Base-by-base conservation (phyloP, 1,284 basidiomycete species). In the Retiboletus flavoniger region DNA sequence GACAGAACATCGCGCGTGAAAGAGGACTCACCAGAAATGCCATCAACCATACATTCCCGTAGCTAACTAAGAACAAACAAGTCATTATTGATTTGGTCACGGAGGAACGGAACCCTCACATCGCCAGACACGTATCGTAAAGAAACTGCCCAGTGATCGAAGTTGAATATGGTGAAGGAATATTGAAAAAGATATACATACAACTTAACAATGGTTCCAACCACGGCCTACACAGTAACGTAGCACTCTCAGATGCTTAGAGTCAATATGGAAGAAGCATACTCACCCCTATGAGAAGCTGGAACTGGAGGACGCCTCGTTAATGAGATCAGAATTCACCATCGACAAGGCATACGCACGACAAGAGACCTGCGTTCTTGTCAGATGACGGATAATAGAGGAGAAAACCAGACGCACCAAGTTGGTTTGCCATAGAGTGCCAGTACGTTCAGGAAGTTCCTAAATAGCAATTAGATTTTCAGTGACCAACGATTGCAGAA, bases 81-180 rank as follows among this genome's bases (percentile, higher is more conserved):
- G 54, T 55, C 28, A 58, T 39, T 10, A 24, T 38, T 26, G 19
- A 29, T 49, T 24, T 44, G 7, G 16, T 26, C 4, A 17, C 7
- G 6, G 14, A 54, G 2, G 17, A 39, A 46, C 35, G 42, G 7
- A 42, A 32, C 6, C 38, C 83, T 68, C 64, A 89, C 85, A 89
- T 71, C 85, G 72, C 83, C 84, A 88, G 46, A 89, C 84, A 34
- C 86, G 79, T 60, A 85, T 68, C 1, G 75, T 79, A 56, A 87
- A 88, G 55, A 79, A 79, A 28, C 85, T 87, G 42, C 1, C 48
- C 21, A 14, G 19, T 1, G n/a, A 34, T n/a, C 21, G 32, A 26
- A 17, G 29, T 53, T 39, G 31, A 48, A 35, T 5, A 32, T 13
- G 19, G 8, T 26, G 10, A 17, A 49, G 2, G 32, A 21, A 19